Evolutionary conservation across 176 grass and related monocot species (phyloP).

Genomic region (Eragrostis nindensis): DNA sequence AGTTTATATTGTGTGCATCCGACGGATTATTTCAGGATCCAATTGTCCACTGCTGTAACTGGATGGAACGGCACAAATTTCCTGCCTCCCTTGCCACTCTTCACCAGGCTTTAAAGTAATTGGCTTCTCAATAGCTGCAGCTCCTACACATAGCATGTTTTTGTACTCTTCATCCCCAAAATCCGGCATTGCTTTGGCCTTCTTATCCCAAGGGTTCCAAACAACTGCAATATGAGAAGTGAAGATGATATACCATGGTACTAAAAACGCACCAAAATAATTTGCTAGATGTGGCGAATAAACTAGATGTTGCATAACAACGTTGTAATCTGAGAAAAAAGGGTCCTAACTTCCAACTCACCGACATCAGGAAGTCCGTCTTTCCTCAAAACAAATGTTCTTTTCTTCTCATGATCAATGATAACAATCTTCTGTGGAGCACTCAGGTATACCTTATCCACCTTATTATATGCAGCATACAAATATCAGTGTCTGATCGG

Average conservation of each 20-base stretch:
- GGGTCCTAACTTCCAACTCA: slow-evolving; percentile 25
- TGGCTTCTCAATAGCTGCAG: slow-evolving; percentile 64
- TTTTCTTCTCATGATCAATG: slow-evolving; percentile 85
- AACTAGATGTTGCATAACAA: background rate
- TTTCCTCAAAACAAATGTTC: slow-evolving; percentile 78
- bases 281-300: background rate
- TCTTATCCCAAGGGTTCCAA: slow-evolving; percentile 87
- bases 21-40: slow-evolving; percentile 52
- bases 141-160: slow-evolving; percentile 68
- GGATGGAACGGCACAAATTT: slow-evolving; percentile 69
- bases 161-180: slow-evolving; percentile 73
- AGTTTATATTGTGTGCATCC: slow-evolving; percentile 31
- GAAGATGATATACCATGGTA: background rate
- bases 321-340: background rate
- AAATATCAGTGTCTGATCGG: background rate
- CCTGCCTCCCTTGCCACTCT: slow-evolving; percentile 74
- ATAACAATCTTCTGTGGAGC: slow-evolving; percentile 74
- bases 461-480: slow-evolving; percentile 47
- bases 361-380: slow-evolving; percentile 89
- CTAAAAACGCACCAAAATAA: slow-evolving; percentile 15
- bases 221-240: slow-evolving; percentile 50
- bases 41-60: slow-evolving; percentile 68
- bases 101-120: slow-evolving; percentile 69
- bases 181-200: slow-evolving; percentile 69
- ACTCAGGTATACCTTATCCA: slow-evolving; percentile 81